phyloP scores from a whole-genome alignment of 352 stramenopile genomes.

The Albugo candida region DNA sequence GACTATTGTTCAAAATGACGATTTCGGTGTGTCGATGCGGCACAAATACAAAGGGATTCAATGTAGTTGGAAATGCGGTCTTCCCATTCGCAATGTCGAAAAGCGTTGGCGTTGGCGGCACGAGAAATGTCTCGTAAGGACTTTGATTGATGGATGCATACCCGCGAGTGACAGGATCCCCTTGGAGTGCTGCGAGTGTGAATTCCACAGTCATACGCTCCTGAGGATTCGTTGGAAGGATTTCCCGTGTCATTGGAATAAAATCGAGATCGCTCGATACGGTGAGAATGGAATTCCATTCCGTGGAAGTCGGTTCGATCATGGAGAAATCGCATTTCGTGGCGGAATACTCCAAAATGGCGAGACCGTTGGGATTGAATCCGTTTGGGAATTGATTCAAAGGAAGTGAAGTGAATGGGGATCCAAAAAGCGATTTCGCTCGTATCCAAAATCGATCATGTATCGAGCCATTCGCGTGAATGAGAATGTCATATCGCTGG shows the following conservation, averaged over 20 bases:
- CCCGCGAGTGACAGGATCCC: constrained; percentile 10
- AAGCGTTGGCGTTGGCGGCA: constrained; percentile 12
- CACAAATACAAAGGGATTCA: constrained; percentile 13
- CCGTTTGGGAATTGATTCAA: constrained; percentile 13
- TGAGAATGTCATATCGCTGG: constrained; percentile 16
- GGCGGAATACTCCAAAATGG: constrained; percentile 17
- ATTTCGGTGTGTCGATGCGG: constrained; percentile 19
- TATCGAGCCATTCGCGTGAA: constrained; percentile 10
- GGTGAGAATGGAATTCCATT: constrained; percentile 10
- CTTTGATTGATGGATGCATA: constrained; percentile 13
- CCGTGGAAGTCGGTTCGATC: constrained; percentile 14
- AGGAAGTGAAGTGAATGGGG: constrained; percentile 13
- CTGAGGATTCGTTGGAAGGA: constrained; percentile 9
- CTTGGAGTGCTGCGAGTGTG: constrained; percentile 3
- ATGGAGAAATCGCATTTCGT: neutral
- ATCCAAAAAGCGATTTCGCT: constrained; percentile 10
- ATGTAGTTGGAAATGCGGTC: constrained; percentile 11
- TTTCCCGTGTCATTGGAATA: constrained; percentile 5
- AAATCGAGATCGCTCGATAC: constrained; percentile 19
- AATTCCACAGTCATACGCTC: constrained; percentile 17
- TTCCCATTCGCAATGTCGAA: constrained; percentile 16
- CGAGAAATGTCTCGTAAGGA: constrained; percentile 13
- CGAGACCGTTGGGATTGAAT: constrained; percentile 14
- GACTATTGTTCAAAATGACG: constrained; percentile 19
- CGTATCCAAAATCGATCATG: constrained; percentile 16